A percentile compares a stretch with the other conserved stretches of the same genome.
Evolutionary conservation across 106 monocot species (phyloP).

Genomic region (Xerophyta viscosa): DNA sequence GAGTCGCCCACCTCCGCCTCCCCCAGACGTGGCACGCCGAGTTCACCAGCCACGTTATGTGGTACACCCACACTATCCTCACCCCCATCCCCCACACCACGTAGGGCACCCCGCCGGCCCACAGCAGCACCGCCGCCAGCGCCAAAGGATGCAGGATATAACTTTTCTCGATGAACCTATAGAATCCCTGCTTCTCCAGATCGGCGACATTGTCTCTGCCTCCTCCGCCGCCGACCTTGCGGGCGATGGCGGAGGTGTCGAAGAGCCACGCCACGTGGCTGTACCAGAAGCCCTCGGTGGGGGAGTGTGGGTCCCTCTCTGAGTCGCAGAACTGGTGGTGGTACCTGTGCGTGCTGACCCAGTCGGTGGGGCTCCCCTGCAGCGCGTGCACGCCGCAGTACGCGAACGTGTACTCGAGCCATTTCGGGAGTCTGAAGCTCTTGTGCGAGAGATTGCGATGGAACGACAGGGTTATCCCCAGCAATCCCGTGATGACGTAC

Average conservation of each 20-base stretch:
- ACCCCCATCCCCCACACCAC: constrained; percentile 8
- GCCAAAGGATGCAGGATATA: neutral
- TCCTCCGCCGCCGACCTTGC: neutral
- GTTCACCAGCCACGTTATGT: constrained; percentile 8
- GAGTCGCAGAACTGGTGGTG: constrained; percentile 2
- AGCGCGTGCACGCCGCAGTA: neutral
- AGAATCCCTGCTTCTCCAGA: neutral
- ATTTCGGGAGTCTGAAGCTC: constrained; percentile 1
- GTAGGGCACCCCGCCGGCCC: neutral
- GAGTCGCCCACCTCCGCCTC: constrained; percentile 23
- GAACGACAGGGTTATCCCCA: neutral
- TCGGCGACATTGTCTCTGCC: neutral
- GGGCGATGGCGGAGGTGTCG: neutral
- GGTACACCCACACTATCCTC: constrained; percentile 23
- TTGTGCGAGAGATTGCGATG: neutral
- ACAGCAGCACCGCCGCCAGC: neutral
- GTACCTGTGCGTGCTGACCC: neutral
- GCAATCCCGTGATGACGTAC: neutral
- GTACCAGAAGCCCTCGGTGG: neutral
- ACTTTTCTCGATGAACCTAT: neutral
- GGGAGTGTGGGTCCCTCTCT: neutral
- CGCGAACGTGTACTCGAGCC: neutral
- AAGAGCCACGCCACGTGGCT: constrained; percentile 1
- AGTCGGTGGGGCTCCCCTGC: neutral
- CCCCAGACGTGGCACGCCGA: constrained; percentile 37